These are phyloP conservation scores for Nidularia pulvinata DNA, from an alignment of 768 basidiomycete species.

Conservation along the genomic window DNA sequence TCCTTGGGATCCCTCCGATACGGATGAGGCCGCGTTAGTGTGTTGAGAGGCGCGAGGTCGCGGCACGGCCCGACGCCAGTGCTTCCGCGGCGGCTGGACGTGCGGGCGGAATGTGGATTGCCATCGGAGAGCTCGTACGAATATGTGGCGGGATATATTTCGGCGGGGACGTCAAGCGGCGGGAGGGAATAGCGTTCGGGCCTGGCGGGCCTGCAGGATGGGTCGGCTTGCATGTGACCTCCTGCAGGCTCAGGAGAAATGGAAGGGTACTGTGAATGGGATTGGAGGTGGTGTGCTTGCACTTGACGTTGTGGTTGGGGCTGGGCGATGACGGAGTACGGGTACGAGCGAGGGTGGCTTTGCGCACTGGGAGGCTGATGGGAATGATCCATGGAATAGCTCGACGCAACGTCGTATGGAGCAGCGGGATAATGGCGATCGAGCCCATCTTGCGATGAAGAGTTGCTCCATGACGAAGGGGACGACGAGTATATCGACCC, in stretches of 20 bases:
- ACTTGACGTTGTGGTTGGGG: too few species aligned
- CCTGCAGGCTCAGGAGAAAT: too few species aligned
- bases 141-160: constrained; percentile 1
- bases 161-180: constrained; percentile 5
- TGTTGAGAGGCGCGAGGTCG: constrained; percentile 57
- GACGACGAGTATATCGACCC: background rate
- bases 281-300: too few species aligned
- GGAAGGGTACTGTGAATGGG: too few species aligned
- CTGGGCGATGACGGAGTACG: too few species aligned
- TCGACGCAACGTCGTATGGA: background rate
- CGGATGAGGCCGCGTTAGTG: constrained; percentile 50
- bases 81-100: constrained; percentile 10
- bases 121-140: constrained; percentile 10
- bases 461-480: background rate
- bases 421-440: background rate
- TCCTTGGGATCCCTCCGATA: constrained; percentile 63
- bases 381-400: constrained; percentile 1
- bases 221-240: too few species aligned
- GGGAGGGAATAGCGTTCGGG: constrained; percentile 2
- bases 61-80: constrained; percentile 19
- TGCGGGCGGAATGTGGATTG: background rate
- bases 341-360: too few species aligned
- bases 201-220: background rate
- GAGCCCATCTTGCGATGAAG: background rate
- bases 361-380: background rate